phyloP scores from a whole-genome alignment of 1,284 basidiomycete species.

The Rhodotorula sp. region DNA sequence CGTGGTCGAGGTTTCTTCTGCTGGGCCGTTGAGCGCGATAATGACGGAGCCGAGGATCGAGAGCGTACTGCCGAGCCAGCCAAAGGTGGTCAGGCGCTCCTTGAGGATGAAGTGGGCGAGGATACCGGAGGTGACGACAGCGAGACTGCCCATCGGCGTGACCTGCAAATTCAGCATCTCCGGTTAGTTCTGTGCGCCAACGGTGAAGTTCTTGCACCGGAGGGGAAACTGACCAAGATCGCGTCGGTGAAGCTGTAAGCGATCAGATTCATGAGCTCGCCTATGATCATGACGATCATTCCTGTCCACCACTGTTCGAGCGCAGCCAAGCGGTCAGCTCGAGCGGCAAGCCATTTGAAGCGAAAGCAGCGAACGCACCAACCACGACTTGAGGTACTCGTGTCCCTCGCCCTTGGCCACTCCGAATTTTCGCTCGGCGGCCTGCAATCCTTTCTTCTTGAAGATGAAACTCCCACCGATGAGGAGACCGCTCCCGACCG shows the following conservation, averaged over 20 bases:
- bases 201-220: too few species aligned
- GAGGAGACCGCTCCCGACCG: conserved; percentile 77
- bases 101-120: conserved; percentile 90
- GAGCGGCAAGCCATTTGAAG: background rate
- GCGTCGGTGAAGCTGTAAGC: conserved; percentile 88
- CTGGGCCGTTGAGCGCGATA: conserved; percentile 75
- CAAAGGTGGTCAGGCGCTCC: conserved; percentile 86
- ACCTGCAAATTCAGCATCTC: conserved; percentile 49
- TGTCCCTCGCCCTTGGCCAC: conserved; percentile 83
- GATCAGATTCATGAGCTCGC: conserved; percentile 72
- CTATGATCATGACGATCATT: conserved; percentile 56
- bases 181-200: background rate
- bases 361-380: conserved; percentile 50
- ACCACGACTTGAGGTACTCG: conserved; percentile 75
- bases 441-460: conserved; percentile 75
- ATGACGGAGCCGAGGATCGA: conserved; percentile 83
- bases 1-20: conserved; percentile 73
- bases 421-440: conserved; percentile 53
- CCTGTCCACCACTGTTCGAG: conserved; percentile 75
- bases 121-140: conserved; percentile 92
- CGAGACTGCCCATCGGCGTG: conserved; percentile 94
- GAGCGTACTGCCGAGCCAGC: conserved; percentile 72
- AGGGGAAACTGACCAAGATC: conserved; percentile 58
- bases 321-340: background rate
- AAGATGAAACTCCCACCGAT: conserved; percentile 76